Conservation (phyloP, 345 rosid species). For the Punica granatum region DNA sequence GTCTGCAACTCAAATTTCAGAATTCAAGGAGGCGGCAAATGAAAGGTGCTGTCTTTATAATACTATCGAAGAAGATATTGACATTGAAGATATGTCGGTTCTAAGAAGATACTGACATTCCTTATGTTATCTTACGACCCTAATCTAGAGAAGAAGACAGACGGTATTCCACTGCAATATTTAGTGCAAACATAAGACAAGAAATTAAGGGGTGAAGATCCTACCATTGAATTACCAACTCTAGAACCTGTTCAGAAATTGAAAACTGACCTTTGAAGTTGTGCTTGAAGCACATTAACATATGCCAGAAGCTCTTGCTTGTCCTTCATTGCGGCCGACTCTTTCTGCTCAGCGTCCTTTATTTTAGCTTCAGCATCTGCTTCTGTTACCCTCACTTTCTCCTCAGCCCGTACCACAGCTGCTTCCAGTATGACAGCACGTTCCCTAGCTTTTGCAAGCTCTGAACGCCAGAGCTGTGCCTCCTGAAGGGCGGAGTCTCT, state of each 20-base stretch:
- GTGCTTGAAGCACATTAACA: constrained; percentile 67
- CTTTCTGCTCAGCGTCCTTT: constrained; percentile 71
- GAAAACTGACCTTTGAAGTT: constrained; percentile 72
- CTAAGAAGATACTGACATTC: neutral
- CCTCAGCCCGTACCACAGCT: constrained; percentile 87
- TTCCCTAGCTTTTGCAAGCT: constrained; percentile 96
- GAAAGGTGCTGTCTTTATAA: neutral
- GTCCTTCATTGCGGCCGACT: constrained; percentile 59
- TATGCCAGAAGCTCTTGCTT: constrained; percentile 91
- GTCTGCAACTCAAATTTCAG: neutral
- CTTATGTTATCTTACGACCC: neutral
- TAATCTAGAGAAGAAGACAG: too few species aligned
- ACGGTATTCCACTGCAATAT: neutral
- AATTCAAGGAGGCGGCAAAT: neutral
- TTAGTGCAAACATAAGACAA: neutral
- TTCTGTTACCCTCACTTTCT: constrained; percentile 78
- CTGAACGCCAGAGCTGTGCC: constrained; percentile 94
- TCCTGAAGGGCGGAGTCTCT: constrained; percentile 83
- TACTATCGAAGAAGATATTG: neutral
- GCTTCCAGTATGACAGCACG: constrained; percentile 85
- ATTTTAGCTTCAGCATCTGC: constrained; percentile 70
- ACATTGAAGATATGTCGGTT: neutral
- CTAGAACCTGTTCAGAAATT: neutral
- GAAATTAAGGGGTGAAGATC: neutral
- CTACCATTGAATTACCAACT: too few species aligned